Evolutionary conservation across 306 rosid species (phyloP).

Genomic region (Prunus mongolica): DNA sequence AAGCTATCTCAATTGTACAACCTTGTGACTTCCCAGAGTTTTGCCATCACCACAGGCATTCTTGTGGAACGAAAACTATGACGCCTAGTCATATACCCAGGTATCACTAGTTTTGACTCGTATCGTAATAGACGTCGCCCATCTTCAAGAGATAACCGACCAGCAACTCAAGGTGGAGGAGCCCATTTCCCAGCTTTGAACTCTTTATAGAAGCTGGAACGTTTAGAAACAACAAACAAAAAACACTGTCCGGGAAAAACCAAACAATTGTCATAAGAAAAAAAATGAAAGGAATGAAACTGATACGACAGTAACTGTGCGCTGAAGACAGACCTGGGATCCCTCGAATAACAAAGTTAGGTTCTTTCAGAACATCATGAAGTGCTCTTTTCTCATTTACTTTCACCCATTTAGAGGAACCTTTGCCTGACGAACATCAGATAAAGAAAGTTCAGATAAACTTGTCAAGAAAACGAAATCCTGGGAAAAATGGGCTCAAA

Average conservation of each 20-base stretch:
- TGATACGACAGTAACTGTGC: not conserved
- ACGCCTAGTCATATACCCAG: not conserved
- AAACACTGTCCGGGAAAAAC: conserved; percentile 54
- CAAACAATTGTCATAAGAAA: not conserved
- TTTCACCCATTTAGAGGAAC: conserved; percentile 68
- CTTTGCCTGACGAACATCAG: conserved; percentile 31
- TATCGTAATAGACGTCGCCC: not conserved
- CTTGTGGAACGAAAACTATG: too few species aligned
- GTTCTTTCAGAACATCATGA: conserved; percentile 52
- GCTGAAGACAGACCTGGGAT: conserved; percentile 63
- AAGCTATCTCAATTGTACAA: not conserved
- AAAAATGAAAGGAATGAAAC: not conserved
- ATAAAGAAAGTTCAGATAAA: conserved; percentile 2
- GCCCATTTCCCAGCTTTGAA: conserved; percentile 87
- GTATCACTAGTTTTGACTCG: not conserved
- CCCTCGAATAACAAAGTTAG: conserved; percentile 56
- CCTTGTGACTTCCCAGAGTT: too few species aligned
- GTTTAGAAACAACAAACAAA: conserved; percentile 71
- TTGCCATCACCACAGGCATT: too few species aligned
- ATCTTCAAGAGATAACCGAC: not conserved
- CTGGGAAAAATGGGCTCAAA: too few species aligned
- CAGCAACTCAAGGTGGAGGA: conserved; percentile 34
- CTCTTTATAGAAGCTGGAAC: conserved; percentile 63
- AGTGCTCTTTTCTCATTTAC: conserved; percentile 58
- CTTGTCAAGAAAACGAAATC: not conserved